Evolutionary conservation across 106 monocot genomes (phyloP), one percentile per base, ranked within the genome.

Genomic region (Dendrobium nobile): DNA sequence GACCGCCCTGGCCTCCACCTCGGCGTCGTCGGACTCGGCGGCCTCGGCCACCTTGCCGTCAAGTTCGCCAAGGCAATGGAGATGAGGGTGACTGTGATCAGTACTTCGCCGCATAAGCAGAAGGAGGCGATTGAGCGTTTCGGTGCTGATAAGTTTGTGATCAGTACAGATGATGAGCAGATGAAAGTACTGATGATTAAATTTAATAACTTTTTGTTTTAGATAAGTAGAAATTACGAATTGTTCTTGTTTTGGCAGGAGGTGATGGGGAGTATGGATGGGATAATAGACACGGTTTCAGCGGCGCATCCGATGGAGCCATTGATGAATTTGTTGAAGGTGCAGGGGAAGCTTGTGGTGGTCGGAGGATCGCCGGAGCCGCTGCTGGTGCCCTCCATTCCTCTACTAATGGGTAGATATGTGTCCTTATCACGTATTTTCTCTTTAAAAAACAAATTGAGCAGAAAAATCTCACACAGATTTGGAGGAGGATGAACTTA

Each of bases 61-160:
- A 84, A 79, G 79, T 84, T 84, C 20, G 84, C 70, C 59, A 79
- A 84, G 58, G 84, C 84, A 1, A 73, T 79, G 41, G 84, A 78
- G 2, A 54, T 75, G 75, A 79, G 41, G 5, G 84, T 84, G 37
- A 79, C 84, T 0, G 79, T 84, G 33, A 84, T 84, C 10, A 84
- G 84, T 73, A 75, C 75, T 17, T 84, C 84, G 0, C 74, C 47
- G 22, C n/a, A 16, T 8, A 84, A 84, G 79, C 75, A 79, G 45
- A 33, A 75, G 65, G 84, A 84, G 64, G 84, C 84, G 31, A n/a
- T 84, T 15, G 42, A 79, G 2, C 40, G 33, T 17, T 55, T 79
- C 2, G 79, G 84, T 22, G 84, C 84, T 27, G 84, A 84, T 65
- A 19, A 41, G 0, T 79, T 84, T 56, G n/a, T 84, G 19, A 68